phyloP scores from a whole-genome alignment of 2,329 filamentous ascomycete genomes.

The Leptographium lundbergii region DNA sequence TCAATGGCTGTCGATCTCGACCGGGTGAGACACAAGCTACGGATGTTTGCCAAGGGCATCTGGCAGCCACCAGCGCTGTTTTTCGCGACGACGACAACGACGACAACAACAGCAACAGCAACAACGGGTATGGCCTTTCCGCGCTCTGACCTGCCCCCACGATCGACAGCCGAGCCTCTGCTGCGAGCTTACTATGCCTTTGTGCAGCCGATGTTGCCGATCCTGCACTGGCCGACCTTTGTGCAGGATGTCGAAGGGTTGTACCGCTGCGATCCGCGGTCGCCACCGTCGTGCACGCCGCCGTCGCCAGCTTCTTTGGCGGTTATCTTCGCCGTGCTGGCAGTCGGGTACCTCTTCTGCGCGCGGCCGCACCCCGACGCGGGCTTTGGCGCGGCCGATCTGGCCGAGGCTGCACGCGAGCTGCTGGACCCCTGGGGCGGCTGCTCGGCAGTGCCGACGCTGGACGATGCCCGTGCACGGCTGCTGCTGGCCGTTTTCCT shows the following conservation, averaged over 20 bases:
- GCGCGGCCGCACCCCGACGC: slow-evolving; percentile 47
- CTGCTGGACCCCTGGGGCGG: slow-evolving; percentile 75
- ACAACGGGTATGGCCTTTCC: neutral
- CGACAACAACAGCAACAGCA: neutral
- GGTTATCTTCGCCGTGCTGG: slow-evolving; percentile 71
- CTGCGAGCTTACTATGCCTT: slow-evolving; percentile 64
- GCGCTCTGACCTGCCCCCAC: slow-evolving; percentile 54
- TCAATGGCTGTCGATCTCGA: slow-evolving; percentile 53
- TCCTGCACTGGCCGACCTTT: slow-evolving; percentile 82
- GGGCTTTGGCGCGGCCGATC: slow-evolving; percentile 44
- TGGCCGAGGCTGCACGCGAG: slow-evolving; percentile 57
- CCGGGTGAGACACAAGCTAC: slow-evolving; percentile 58
- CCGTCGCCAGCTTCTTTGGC: slow-evolving; percentile 48
- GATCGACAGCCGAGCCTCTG: slow-evolving; percentile 56
- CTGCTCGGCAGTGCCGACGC: slow-evolving; percentile 55
- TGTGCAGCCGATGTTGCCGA: slow-evolving; percentile 69
- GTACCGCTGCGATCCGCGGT: slow-evolving; percentile 37
- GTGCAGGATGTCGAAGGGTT: slow-evolving; percentile 62
- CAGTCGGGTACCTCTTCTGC: slow-evolving; percentile 69
- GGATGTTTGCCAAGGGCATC: slow-evolving; percentile 62
- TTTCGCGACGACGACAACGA: slow-evolving; percentile 16
- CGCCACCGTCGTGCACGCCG: slow-evolving; percentile 19
- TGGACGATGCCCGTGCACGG: slow-evolving; percentile 63
- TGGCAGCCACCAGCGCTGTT: slow-evolving; percentile 66
- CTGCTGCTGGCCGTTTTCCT: slow-evolving; percentile 68